These are phyloP conservation scores for Teunomyces aglyptinius DNA, from an alignment of 805 yeast genomes.

Conservation along the genomic window DNA sequence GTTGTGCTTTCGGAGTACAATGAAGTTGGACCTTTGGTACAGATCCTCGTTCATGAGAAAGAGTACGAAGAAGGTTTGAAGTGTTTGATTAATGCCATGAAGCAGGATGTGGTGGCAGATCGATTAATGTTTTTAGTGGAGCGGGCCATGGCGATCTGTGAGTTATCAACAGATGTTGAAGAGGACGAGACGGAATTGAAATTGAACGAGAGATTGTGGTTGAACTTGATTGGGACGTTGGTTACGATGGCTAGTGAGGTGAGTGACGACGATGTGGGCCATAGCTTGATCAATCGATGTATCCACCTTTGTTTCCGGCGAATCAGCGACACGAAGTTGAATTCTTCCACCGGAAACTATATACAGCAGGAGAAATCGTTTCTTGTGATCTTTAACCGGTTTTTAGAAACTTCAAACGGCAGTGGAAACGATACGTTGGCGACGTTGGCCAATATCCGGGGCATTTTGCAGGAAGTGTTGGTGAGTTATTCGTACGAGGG, in stretches of 20 bases:
- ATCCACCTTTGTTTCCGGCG: conserved; percentile 33
- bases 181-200: conserved; percentile 8
- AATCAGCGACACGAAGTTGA: conserved; percentile 27
- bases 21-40: conserved; percentile 31
- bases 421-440: conserved; percentile 33
- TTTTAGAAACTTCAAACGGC: conserved; percentile 50
- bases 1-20: conserved; percentile 18
- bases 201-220: conserved; percentile 30
- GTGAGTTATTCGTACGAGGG: conserved; percentile 64
- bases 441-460: conserved; percentile 57
- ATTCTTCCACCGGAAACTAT: conserved; percentile 9
- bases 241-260: conserved; percentile 18
- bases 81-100: conserved; percentile 20
- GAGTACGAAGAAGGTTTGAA: conserved; percentile 30
- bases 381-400: conserved; percentile 51
- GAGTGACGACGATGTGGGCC: not conserved
- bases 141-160: conserved; percentile 32
- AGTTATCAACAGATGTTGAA: conserved; percentile 12
- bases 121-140: conserved; percentile 33
- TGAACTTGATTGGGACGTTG: conserved; percentile 23
- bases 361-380: conserved; percentile 38
- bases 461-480: conserved; percentile 60
- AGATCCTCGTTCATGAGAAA: conserved; percentile 21
- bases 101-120: conserved; percentile 13
- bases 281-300: conserved; percentile 21